Conservation (phyloP, 345 rosid species). For the Arabis alpina region DNA sequence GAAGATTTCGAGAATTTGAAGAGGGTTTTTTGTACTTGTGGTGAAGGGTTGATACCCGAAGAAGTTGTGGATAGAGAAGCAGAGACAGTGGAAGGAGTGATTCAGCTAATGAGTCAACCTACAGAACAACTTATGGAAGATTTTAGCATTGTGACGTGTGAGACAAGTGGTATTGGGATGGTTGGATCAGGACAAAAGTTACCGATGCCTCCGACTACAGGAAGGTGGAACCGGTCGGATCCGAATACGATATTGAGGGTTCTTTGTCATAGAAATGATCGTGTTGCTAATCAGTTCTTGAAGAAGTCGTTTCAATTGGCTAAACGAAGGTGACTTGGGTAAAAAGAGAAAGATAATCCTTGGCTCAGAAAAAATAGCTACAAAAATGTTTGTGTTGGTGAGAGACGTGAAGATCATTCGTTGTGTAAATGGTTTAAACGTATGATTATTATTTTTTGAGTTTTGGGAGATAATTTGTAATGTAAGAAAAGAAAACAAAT, state of each 20-base stretch:
- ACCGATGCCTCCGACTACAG: constrained; percentile 82
- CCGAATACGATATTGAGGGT: constrained; percentile 83
- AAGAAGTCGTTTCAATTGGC: constrained; percentile 75
- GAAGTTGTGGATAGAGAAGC: constrained; percentile 72
- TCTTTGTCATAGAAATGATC: constrained; percentile 79
- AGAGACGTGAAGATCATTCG: not conserved
- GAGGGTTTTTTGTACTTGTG: constrained; percentile 67
- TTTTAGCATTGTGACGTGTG: constrained; percentile 62
- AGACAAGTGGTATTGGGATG: constrained; percentile 57
- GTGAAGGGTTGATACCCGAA: constrained; percentile 74
- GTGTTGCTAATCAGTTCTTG: constrained; percentile 64
- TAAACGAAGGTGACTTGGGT: constrained; percentile 47
- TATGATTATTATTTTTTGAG: not conserved
- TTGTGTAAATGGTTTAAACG: constrained; percentile 20
- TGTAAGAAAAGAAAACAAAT: not conserved
- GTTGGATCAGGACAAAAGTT: constrained; percentile 59
- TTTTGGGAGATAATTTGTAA: constrained; percentile 18
- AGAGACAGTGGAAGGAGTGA: constrained; percentile 73
- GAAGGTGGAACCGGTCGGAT: constrained; percentile 77
- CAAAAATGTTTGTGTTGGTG: constrained; percentile 1
- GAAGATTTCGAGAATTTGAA: constrained; percentile 79
- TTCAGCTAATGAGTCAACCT: constrained; percentile 68
- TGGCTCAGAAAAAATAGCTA: not conserved
- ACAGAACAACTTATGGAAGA: constrained; percentile 86
- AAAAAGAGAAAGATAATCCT: not conserved